phyloP scores from a whole-genome alignment of 495 filamentous ascomycete genomes.

The Platismatia glauca region DNA sequence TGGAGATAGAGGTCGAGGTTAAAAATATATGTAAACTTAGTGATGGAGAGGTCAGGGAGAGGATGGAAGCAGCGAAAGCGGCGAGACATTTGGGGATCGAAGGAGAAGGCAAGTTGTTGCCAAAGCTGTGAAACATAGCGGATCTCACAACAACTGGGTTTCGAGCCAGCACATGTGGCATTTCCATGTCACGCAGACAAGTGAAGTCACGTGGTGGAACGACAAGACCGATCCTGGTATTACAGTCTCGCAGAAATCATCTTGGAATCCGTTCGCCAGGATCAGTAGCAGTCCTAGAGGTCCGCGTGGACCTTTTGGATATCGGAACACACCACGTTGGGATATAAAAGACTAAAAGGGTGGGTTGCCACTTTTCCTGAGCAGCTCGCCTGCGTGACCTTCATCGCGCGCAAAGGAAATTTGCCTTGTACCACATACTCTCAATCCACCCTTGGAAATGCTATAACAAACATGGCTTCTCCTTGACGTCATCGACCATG shows the following conservation, averaged over 20 bases:
- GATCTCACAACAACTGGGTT: not conserved
- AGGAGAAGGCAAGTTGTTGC: constrained; percentile 30
- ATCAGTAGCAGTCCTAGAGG: not conserved
- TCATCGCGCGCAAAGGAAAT: not conserved
- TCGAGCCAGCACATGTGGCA: not conserved
- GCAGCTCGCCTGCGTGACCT: not conserved
- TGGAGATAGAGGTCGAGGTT: constrained; percentile 44
- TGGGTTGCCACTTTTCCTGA: not conserved
- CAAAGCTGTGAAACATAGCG: constrained; percentile 12
- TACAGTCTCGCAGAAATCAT: not conserved
- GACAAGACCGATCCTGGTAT: not conserved
- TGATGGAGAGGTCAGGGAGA: constrained; percentile 44
- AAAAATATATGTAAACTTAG: constrained; percentile 36
- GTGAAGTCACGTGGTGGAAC: not conserved
- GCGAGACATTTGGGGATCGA: constrained; percentile 39
- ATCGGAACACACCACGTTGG: not conserved
- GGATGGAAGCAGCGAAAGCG: constrained; percentile 41
- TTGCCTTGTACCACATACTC: not conserved
- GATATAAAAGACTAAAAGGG: not conserved
- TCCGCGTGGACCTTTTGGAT: not conserved
- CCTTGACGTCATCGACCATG: not conserved
- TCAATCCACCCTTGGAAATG: not conserved
- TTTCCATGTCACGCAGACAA: not conserved
- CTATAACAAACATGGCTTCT: not conserved
- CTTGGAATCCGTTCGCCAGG: not conserved